These are phyloP conservation scores for Fabrea salina DNA, from an alignment of 169 alveolate species.

Conservation along the genomic window DNA sequence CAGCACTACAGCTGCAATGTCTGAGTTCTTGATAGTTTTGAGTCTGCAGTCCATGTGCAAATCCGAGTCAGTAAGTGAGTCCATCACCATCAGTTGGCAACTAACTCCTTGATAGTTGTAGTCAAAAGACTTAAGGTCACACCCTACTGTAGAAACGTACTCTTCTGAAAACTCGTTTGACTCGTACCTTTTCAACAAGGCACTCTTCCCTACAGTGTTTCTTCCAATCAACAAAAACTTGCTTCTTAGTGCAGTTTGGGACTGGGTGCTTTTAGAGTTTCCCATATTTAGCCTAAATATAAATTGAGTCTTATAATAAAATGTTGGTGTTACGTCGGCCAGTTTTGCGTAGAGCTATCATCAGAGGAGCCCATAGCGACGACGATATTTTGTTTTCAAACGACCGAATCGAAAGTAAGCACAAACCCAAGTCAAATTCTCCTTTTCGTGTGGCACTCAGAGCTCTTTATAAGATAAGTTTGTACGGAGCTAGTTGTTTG, in stretches of 20 bases:
- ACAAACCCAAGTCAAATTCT: slow-evolving; percentile 25
- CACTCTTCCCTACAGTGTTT: slow-evolving; percentile 10
- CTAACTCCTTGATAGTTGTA: not conserved
- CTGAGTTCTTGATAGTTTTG: slow-evolving; percentile 8
- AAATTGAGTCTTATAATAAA: too few relatives aligned
- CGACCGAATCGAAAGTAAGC: not conserved
- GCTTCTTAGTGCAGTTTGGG: not conserved
- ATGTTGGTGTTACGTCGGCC: too few relatives aligned
- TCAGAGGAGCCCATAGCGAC: too few relatives aligned
- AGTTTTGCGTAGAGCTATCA: too few relatives aligned
- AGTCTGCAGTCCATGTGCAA: slow-evolving; percentile 9
- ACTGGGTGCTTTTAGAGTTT: too few relatives aligned
- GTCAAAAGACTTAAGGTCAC: not conserved
- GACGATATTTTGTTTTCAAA: slow-evolving; percentile 12
- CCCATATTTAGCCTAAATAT: too few relatives aligned
- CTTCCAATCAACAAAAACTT: not conserved
- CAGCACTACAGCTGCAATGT: not conserved
- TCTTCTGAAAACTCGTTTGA: not conserved
- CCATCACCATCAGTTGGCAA: slow-evolving; percentile 8
- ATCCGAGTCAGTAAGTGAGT: slow-evolving; percentile 13
- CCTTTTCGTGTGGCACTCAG: slow-evolving; percentile 21
- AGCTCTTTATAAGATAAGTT: not conserved
- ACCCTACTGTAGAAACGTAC: not conserved
- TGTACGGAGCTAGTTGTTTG: not conserved
- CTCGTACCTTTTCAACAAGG: not conserved